A percentile compares a stretch with the other conserved stretches of the same genome.
Evolutionary conservation across 768 basidiomycete species (phyloP).

Genomic region (Hericium erinaceus): DNA sequence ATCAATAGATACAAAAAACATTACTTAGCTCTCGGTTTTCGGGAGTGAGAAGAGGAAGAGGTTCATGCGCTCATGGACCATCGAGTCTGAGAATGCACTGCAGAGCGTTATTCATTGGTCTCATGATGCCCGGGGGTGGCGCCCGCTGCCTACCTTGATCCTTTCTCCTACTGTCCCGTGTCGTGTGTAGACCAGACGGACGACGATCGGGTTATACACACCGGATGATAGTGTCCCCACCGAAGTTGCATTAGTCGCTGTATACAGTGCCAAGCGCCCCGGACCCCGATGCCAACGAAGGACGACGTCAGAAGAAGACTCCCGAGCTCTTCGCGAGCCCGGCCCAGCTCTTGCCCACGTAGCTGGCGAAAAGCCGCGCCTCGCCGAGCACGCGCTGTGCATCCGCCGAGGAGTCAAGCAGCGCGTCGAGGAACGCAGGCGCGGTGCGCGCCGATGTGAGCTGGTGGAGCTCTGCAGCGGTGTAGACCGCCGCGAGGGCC

Average conservation of each 20-base stretch:
- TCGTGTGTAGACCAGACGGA: no score
- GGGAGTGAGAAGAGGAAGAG: no score
- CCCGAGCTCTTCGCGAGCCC: conserved; percentile 66
- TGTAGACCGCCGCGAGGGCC: conserved; percentile 58
- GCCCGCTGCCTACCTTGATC: no score
- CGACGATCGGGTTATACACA: neutral
- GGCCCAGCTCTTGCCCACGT: conserved; percentile 59
- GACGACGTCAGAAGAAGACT: conserved; percentile 21
- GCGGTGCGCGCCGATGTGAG: conserved; percentile 68
- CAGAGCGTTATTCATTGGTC: no score
- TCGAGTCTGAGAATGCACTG: no score
- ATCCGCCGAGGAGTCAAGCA: conserved; percentile 41
- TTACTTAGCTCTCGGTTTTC: no score
- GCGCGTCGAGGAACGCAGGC: conserved; percentile 51
- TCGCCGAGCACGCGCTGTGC: conserved; percentile 44
- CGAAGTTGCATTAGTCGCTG: neutral
- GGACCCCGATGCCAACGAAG: no score
- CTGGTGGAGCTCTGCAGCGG: conserved; percentile 80
- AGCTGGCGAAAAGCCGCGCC: conserved; percentile 44
- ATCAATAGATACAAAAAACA: no score
- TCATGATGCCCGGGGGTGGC: no score
- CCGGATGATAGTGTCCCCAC: neutral
- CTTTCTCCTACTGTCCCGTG: no score
- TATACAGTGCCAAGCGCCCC: no score
- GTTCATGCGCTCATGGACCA: no score